phyloP scores from a whole-genome alignment of 805 yeast species.

The Zygoascus tannicola region DNA sequence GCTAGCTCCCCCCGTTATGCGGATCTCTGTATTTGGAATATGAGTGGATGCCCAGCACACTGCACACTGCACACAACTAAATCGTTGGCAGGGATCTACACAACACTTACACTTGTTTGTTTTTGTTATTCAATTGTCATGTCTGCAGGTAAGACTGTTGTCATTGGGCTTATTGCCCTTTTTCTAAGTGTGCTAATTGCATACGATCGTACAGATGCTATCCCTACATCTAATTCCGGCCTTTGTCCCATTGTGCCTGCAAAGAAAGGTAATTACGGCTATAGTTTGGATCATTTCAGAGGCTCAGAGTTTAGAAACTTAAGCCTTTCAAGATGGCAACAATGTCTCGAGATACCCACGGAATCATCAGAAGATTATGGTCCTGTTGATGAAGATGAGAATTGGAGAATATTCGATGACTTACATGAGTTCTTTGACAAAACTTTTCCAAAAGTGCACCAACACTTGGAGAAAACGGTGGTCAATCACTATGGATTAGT shows the following conservation, averaged over 20 bases:
- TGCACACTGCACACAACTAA: too few species aligned
- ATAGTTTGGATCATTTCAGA: conserved; percentile 3
- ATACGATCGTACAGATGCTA: neutral
- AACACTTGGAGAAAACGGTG: conserved; percentile 39
- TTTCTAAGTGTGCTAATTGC: neutral
- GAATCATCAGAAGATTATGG: conserved; percentile 46
- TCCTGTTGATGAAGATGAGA: conserved; percentile 38
- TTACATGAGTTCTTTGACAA: conserved; percentile 45
- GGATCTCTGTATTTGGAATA: too few species aligned
- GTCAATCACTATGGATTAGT: conserved; percentile 56
- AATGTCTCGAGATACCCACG: conserved; percentile 55
- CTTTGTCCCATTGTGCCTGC: neutral
- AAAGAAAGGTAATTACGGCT: neutral
- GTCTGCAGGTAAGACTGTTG: neutral
- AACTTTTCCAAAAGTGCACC: conserved; percentile 46
- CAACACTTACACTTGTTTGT: too few species aligned
- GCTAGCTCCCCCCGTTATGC: too few species aligned
- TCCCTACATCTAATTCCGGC: neutral
- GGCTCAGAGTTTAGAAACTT: conserved; percentile 7
- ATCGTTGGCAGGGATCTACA: too few species aligned
- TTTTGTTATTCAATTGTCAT: too few species aligned
- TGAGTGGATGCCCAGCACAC: too few species aligned
- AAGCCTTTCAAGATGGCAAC: conserved; percentile 31
- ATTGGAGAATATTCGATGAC: conserved; percentile 37
- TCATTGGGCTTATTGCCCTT: neutral